These are phyloP conservation scores for Chionographis japonica DNA, from an alignment of 106 monocot species.

Conservation along the genomic window DNA sequence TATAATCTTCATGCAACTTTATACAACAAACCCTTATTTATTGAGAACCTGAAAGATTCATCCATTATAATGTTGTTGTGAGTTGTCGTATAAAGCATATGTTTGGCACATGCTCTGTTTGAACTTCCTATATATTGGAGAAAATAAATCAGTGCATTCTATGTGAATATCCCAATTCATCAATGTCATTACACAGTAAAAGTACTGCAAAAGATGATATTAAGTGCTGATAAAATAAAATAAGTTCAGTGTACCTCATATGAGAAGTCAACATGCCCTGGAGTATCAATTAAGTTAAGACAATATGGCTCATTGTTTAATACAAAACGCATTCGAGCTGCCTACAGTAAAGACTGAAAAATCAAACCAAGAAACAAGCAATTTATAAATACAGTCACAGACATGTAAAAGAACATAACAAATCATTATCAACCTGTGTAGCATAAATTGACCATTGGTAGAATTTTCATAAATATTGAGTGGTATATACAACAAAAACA, in stretches of 20 bases:
- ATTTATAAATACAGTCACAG: neutral
- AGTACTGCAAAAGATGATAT: neutral
- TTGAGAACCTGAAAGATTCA: too few species aligned
- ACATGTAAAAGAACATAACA: too few species aligned
- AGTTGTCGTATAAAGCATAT: too few species aligned
- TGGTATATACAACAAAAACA: too few species aligned
- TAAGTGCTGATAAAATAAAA: neutral
- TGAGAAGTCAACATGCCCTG: slow-evolving; percentile 98
- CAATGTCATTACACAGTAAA: neutral
- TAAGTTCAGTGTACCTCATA: slow-evolving; percentile 56
- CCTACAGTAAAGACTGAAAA: slow-evolving; percentile 32
- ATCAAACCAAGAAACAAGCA: neutral
- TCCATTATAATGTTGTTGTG: too few species aligned
- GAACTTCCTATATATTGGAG: too few species aligned
- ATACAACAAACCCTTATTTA: too few species aligned
- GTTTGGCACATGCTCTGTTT: too few species aligned
- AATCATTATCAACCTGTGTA: neutral
- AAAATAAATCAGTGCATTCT: too few species aligned
- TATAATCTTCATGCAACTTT: too few species aligned
- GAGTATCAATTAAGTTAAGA: slow-evolving; percentile 96
- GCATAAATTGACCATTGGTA: neutral
- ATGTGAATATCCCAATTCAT: too few species aligned
- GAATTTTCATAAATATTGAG: neutral
- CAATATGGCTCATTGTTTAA: slow-evolving; percentile 74
- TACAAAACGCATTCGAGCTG: slow-evolving; percentile 88